Percentiles rank a stretch among this genome's conserved stretches.
phyloP scores from a whole-genome alignment of 352 stramenopile genomes.

The Globisporangium polare region DNA sequence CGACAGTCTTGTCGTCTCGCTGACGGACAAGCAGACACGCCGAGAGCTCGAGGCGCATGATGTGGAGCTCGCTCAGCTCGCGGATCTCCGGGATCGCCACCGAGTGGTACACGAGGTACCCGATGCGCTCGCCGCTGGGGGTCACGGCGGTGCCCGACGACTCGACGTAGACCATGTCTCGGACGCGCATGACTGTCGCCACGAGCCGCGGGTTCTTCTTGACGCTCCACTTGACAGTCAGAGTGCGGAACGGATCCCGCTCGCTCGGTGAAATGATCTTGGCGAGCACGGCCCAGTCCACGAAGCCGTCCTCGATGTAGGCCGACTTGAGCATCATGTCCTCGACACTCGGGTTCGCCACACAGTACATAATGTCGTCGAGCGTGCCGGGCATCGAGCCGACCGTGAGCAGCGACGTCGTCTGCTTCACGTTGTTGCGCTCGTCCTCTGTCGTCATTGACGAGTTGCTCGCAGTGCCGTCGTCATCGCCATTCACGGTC shows the following conservation, averaged over 20 bases:
- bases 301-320: slow-evolving; percentile 41
- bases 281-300: slow-evolving; percentile 42
- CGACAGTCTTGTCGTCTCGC: slow-evolving; percentile 20
- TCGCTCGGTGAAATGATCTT: too few species aligned
- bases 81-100: slow-evolving; percentile 33
- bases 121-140: slow-evolving; percentile 39
- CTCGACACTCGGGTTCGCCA: slow-evolving; percentile 34
- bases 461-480: background rate
- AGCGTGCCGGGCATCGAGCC: slow-evolving; percentile 29
- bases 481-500: background rate
- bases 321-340: slow-evolving; percentile 48
- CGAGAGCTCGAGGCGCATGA: slow-evolving; percentile 36
- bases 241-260: slow-evolving; percentile 37
- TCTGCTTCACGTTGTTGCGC: background rate
- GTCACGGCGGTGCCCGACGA: slow-evolving; percentile 35
- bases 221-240: slow-evolving; percentile 50
- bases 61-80: slow-evolving; percentile 24
- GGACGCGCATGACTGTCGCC: slow-evolving; percentile 39
- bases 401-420: slow-evolving; percentile 12
- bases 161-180: slow-evolving; percentile 60
- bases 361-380: slow-evolving; percentile 57
- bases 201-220: slow-evolving; percentile 35
- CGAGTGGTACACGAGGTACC: slow-evolving; percentile 50
- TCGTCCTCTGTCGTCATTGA: background rate
- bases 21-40: slow-evolving; percentile 35